phyloP scores from a whole-genome alignment of 352 stramenopile species.

The Globisporangium canariense region DNA sequence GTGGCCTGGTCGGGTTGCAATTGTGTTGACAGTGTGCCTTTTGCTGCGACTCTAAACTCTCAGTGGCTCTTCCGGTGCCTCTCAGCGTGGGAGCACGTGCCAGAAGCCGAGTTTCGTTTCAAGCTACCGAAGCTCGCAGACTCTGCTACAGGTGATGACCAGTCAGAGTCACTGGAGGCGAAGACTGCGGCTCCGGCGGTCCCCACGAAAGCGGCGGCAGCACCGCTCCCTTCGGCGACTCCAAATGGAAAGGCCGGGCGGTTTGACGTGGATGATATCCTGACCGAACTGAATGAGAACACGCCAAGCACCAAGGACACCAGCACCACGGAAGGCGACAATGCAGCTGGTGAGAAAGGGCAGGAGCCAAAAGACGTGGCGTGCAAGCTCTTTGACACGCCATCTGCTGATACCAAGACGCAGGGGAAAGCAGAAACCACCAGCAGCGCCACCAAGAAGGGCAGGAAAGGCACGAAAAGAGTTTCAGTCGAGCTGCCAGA shows the following conservation, averaged over 20 bases:
- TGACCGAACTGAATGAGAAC: slow-evolving; percentile 54
- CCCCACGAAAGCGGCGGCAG: neutral
- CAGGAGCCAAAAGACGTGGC: slow-evolving; percentile 32
- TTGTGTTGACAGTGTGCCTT: slow-evolving; percentile 3
- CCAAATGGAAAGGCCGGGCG: slow-evolving; percentile 29
- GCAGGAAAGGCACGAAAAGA: slow-evolving; percentile 11
- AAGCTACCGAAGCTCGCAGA: slow-evolving; percentile 14
- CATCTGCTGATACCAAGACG: slow-evolving; percentile 27
- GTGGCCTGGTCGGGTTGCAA: neutral
- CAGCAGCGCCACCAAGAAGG: neutral
- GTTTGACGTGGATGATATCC: slow-evolving; percentile 54
- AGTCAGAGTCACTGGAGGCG: slow-evolving; percentile 8
- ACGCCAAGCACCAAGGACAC: slow-evolving; percentile 32
- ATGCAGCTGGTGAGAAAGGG: neutral
- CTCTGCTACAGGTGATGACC: neutral
- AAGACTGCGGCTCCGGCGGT: neutral
- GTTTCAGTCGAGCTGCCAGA: slow-evolving; percentile 19
- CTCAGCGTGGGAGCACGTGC: slow-evolving; percentile 55
- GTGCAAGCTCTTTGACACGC: slow-evolving; percentile 59
- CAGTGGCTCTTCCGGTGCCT: slow-evolving; percentile 82
- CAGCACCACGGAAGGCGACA: slow-evolving; percentile 16
- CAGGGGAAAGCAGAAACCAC: neutral
- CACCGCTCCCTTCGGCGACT: slow-evolving; percentile 14
- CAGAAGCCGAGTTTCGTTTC: slow-evolving; percentile 51
- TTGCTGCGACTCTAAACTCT: slow-evolving; percentile 5